These are phyloP conservation scores for Aspergillus ellipticus DNA, from an alignment of 495 filamentous ascomycete species.

Conservation along the genomic window DNA sequence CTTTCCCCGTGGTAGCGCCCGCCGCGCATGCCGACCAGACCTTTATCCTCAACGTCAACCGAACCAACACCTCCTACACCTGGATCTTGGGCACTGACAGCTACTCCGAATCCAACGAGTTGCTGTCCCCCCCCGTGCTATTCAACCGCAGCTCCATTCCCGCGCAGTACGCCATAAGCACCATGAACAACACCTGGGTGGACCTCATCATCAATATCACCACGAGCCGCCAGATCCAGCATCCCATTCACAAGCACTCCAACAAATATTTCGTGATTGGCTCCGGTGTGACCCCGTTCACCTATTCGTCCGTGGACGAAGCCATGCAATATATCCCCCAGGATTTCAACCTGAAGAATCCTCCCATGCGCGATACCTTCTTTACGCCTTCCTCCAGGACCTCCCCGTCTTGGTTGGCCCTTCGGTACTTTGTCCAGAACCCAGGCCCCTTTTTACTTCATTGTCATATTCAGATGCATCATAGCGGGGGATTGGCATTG, in stretches of 20 bases:
- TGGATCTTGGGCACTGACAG: slow-evolving; percentile 44
- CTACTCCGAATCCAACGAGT: slow-evolving; percentile 26
- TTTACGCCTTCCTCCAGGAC: slow-evolving; percentile 28
- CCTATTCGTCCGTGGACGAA: slow-evolving; percentile 47
- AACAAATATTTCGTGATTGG: slow-evolving; percentile 58
- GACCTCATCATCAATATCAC: slow-evolving; percentile 49
- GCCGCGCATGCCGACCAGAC: slow-evolving; percentile 36
- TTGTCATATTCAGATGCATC: slow-evolving; percentile 59
- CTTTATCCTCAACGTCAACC: slow-evolving; percentile 33
- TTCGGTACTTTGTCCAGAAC: slow-evolving; percentile 56
- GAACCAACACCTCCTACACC: slow-evolving; percentile 37
- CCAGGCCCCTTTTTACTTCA: slow-evolving; percentile 58
- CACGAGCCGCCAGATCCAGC: slow-evolving; percentile 35
- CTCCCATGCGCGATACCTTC: slow-evolving; percentile 48
- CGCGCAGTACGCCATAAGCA: slow-evolving; percentile 44
- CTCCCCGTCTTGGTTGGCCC: slow-evolving; percentile 46
- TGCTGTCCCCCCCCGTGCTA: slow-evolving; percentile 45
- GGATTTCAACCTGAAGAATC: slow-evolving; percentile 53
- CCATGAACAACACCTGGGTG: slow-evolving; percentile 54
- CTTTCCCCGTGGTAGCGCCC: slow-evolving; percentile 41
- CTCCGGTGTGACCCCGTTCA: slow-evolving; percentile 40
- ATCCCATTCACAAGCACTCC: slow-evolving; percentile 62
- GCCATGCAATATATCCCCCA: slow-evolving; percentile 43
- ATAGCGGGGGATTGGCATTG: slow-evolving; percentile 54
- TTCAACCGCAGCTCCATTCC: slow-evolving; percentile 41